Base-by-base conservation (phyloP, 768 basidiomycete species). In the Termitomyces heimii region DNA sequence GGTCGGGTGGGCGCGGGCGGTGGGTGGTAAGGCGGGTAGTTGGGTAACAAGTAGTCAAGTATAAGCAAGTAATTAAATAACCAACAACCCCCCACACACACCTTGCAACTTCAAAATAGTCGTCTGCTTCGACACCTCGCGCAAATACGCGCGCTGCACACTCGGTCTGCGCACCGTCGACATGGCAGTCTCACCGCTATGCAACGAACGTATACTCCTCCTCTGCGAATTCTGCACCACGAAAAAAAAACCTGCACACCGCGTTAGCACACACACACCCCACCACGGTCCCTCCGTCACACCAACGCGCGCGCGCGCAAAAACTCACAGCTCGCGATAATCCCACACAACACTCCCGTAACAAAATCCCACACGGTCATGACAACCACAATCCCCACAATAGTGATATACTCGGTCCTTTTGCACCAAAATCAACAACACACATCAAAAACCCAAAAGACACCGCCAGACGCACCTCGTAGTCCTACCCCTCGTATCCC, bases 281-380 rank as follows among this genome's bases (percentile, higher is more conserved):
- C 31, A n/a, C 31, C 9, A 5, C 29, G 29, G 29, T 29, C 1
- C n/a, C n/a, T n/a, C n/a, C n/a, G n/a, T n/a, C n/a, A n/a, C n/a
- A n/a, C n/a, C n/a, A n/a, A n/a, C n/a, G n/a, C n/a, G n/a, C n/a
- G n/a, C n/a, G n/a, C n/a, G n/a, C n/a, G n/a, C n/a, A 32, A 48
- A 31, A 16, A 74, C 86, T 66, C 70, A 88, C 94, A 97, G 65
- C 92, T 92, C 56, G 94, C 84, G 55, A 96, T 75, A 65, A 98
- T 92, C 5, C 96, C 96, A 64, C 95, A 92, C 2, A 95, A 70
- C 0, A 99, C 90, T 0, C 96, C 96, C 62, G 88, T 84, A 6
- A 98, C 94, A 65, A 98, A 98, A 73, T 98, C 94, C 85, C 85
- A 93, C 3, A 81, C 80, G 2, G 94, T 95, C 96, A 98, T 98